A percentile compares a stretch with the other conserved stretches of the same genome.
phyloP scores from a whole-genome alignment of 371 early-diverging fungal species.

The Mortierella sp. region DNA sequence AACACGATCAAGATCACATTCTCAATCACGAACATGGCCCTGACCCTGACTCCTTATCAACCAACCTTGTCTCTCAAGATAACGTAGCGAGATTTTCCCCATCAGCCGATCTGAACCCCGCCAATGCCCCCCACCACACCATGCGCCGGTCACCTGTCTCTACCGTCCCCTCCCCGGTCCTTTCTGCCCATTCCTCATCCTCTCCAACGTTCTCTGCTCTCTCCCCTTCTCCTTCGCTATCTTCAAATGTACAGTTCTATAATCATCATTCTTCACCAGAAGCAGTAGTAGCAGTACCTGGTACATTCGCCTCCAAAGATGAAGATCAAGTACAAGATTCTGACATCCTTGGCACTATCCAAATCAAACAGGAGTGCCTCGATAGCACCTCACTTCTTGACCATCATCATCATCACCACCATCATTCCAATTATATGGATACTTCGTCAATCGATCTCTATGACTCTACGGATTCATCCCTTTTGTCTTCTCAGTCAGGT shows the following conservation, averaged over 20 bases:
- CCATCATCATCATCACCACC: not conserved
- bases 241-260: slow-evolving; percentile 12
- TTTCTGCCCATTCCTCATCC: slow-evolving; percentile 21
- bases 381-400: slow-evolving; percentile 12
- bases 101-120: not conserved
- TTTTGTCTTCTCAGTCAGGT: slow-evolving; percentile 15
- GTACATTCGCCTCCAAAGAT: not conserved
- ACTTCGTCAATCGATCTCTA: slow-evolving; percentile 44
- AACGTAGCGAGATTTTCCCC: not conserved
- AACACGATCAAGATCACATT: slow-evolving; percentile 20
- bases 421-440: slow-evolving; percentile 27
- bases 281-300: not conserved
- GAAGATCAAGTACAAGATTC: slow-evolving; percentile 9
- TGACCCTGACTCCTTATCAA: slow-evolving; percentile 14
- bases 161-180: slow-evolving; percentile 11
- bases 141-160: slow-evolving; percentile 22
- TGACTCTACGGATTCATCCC: slow-evolving; percentile 17
- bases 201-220: slow-evolving; percentile 18
- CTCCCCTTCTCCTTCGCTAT: slow-evolving; percentile 20
- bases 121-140: not conserved
- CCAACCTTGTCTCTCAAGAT: not conserved
- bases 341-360: not conserved
- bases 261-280: not conserved
- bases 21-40: slow-evolving; percentile 1
- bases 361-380: slow-evolving; percentile 21